Evolutionary conservation across 2,329 filamentous ascomycete species (phyloP), one percentile per base, ranked within the genome.

Genomic region (Sphaerulina populicola): DNA sequence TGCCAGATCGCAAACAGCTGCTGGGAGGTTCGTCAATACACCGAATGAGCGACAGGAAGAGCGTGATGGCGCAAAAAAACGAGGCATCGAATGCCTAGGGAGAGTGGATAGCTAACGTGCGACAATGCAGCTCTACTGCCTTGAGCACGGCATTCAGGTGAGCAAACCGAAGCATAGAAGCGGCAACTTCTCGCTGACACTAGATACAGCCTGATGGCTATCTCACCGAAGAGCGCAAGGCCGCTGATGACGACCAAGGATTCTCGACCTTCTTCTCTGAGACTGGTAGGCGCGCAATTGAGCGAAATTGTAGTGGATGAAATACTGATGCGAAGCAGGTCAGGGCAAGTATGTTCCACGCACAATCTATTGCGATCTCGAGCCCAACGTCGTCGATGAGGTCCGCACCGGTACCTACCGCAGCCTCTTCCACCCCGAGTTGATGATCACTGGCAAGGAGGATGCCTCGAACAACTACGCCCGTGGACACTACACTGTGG

Each of bases 231-330:
- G 91, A 97, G 81, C 89, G 90, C 76, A 96, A 97, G 81, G 82
- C 81, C 65, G 83, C 83, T 69, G 86, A 94, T 60, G 86, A 89
- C 60, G 93, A 97, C 72, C 87, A 96, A 70, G 93, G 93, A 62
- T 98, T 98, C 83, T 96, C 90, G 80, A 98, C 93, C 68, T 98
- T 98, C 82, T 98, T 98, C 82, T 96, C 91, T 64, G 93, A 98
- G 81, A 97, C 93, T 69, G 91, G 93, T 97, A 87, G 51, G 55
- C 38, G 14, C 14, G 12, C 37, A 27, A 31, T 15, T 30, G 31
- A 18, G 21, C 23, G 14, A 29, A 8, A 14, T 4, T 21, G 14
- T 4, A 10, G 33, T 36, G 43, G 30, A 33, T 30, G 93, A 77
- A 88, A 88, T 74, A 60, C 60, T 68, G 53, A 67, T 52, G 53